Evolutionary conservation across 306 rosid genomes (phyloP).

Genomic region (Fragaria ananassa): DNA sequence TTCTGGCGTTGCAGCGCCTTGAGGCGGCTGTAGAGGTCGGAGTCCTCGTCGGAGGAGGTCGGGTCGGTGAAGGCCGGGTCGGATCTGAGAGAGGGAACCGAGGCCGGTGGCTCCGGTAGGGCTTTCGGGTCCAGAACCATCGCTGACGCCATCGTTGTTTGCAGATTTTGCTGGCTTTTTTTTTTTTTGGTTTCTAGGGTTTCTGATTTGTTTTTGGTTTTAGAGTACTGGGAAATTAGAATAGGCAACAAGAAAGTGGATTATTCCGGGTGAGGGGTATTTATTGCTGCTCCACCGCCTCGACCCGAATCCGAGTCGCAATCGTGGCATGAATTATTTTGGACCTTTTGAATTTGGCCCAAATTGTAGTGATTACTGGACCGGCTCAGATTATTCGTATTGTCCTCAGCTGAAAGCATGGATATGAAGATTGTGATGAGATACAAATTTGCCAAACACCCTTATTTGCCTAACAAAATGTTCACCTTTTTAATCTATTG

Average conservation of each 20-base stretch:
- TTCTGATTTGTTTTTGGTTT: neutral
- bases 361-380: neutral
- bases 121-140: slow-evolving; percentile 75
- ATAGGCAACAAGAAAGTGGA: slow-evolving; percentile 20
- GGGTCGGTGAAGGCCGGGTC: slow-evolving; percentile 44
- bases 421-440: no score
- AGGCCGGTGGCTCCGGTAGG: slow-evolving; percentile 59
- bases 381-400: neutral
- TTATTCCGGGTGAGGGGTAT: neutral
- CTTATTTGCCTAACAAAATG: no score
- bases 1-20: slow-evolving; percentile 77
- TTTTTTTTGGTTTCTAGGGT: neutral
- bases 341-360: neutral
- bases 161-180: neutral
- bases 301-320: neutral
- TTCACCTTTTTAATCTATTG: no score
- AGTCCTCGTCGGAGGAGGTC: slow-evolving; percentile 52
- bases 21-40: slow-evolving; percentile 75
- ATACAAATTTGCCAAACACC: no score
- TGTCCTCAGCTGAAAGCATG: no score
- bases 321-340: no score
- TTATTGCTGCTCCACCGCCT: neutral
- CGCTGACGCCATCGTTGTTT: slow-evolving; percentile 63
- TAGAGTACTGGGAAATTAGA: neutral
- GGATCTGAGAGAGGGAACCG: slow-evolving; percentile 48